Evolutionary conservation across 495 filamentous ascomycete species (phyloP), one percentile per base, ranked within the genome.

Genomic region (Chaetomium cochliodes): DNA sequence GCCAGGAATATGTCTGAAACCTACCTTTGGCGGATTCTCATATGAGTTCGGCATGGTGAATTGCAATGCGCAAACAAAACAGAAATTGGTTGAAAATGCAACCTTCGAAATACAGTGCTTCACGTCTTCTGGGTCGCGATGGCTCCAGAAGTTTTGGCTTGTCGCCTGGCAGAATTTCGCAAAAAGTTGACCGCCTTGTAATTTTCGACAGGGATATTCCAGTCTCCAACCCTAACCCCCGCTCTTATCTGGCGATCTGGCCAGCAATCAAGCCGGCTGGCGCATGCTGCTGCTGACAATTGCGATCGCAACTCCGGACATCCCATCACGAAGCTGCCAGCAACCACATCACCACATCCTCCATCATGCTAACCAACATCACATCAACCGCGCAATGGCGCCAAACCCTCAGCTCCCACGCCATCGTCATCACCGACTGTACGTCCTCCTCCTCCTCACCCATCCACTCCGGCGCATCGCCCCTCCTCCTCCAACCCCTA

Each of bases 361-460:
- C n/a, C 13, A 50, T 9, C 58, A 76, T 76, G 73, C 60, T 71
- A 11, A 74, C 77, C 9, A 66, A 74, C 18, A 78, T 82, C 62
- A 57, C 61, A 57, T 82, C 80, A 5, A 49, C 75, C 8, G 71
- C 69, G 70, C 75, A 82, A 68, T 82, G 79, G 76, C 73, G 75
- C 65, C 74, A 77, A 57, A 70, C 75, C 26, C 60, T 82, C 16
- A 63, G 65, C 56, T 78, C 76, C 25, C 78, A 78, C 42, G 70
- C 72, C 63, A 66, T 82, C 51, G 79, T 82, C 56, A 63, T 82
- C 65, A 73, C 77, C 11, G 79, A 82, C 71, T 82, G 80, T 82
- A 73, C 63, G 80, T 71, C 26, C 49, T 60, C 47, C 22, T n/a
- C n/a, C n/a, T n/a, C 25, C 28, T 23, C 22, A 47, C 2, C 37